These are phyloP conservation scores for Alliaria petiolata DNA, from an alignment of 345 rosid species.

Conservation along the genomic window DNA sequence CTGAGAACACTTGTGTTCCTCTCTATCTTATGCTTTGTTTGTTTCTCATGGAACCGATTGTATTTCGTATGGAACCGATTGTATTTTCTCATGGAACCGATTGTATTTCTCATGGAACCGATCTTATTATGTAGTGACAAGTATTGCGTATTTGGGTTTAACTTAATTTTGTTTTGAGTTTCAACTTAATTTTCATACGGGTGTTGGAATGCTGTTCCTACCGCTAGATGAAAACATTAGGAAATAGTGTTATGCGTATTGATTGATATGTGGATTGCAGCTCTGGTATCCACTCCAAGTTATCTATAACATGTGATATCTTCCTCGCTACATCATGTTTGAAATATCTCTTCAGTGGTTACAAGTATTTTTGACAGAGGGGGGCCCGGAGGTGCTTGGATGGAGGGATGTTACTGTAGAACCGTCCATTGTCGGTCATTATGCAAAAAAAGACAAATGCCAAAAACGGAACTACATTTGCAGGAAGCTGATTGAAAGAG, in stretches of 20 bases:
- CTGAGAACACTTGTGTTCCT: too few relatives aligned
- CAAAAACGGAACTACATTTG: slow-evolving; percentile 90
- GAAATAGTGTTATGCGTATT: too few relatives aligned
- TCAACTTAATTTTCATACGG: too few relatives aligned
- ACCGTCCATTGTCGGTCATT: slow-evolving; percentile 75
- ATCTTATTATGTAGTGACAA: too few relatives aligned
- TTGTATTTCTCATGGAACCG: too few relatives aligned
- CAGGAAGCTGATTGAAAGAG: slow-evolving; percentile 89
- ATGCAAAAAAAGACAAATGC: slow-evolving; percentile 95
- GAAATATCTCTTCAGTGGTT: slow-evolving; percentile 48
- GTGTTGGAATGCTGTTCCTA: slow-evolving; percentile 92
- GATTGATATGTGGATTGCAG: not conserved
- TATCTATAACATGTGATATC: not conserved
- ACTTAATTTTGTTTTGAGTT: too few relatives aligned
- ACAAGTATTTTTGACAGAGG: slow-evolving; percentile 77
- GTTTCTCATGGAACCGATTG: too few relatives aligned
- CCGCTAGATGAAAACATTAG: slow-evolving; percentile 80
- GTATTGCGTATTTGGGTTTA: too few relatives aligned
- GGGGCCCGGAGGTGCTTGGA: slow-evolving; percentile 97
- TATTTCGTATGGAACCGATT: too few relatives aligned
- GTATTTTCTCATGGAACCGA: too few relatives aligned
- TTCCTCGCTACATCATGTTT: slow-evolving; percentile 16
- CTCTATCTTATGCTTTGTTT: too few relatives aligned
- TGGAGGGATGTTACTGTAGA: slow-evolving; percentile 97
- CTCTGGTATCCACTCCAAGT: not conserved